Base-by-base conservation (phyloP, 306 rosid species). In the Acacia confusa region DNA sequence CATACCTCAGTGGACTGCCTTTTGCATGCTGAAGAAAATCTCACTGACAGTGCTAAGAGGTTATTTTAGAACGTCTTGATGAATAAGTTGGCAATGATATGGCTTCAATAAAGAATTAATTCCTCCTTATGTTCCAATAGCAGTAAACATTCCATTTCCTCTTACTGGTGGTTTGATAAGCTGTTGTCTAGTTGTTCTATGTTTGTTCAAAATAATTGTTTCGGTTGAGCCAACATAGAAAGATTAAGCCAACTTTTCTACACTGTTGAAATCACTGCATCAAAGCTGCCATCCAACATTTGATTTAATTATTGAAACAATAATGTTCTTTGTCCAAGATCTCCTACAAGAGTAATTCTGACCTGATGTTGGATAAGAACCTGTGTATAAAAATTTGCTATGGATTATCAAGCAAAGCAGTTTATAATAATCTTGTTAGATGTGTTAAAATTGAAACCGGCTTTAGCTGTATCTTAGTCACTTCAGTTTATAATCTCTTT, bases 1-100 rank as follows among this genome's bases (percentile, higher is more conserved):
- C 99, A 93, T 82, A 78, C 88, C 13, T 90, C 98, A 25, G 94
- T 92, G 92, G 7, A 5, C 28, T 44, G 2, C 34, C 66, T 32
- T 72, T 52, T 36, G 72, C 70, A 1, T 78, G 82, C 36, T 12
- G 13, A 79, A 57, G 78, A 48, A 76, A 79, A 25, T 28, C 43
- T 44, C 72, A 27, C 45, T 40, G 70, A 63, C 70, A 45, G 22
- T 22, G 75, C 82, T 67, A 11, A 48, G 73, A 71, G 84, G 74
- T 55, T 12, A 64, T 53, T 53, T 53, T 53, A 20, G 61, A 52
- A 52, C 24, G 7, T 48, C 32, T 24, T 70, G 68, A 69, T 9
- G 70, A 47, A 53, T 72, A 52, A 41, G 44, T 61, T 68, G 41
- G 38, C n/a, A n/a, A 9, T 28, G 47, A 61, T 78, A 52, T 55